Evolutionary conservation across 108 stramenopile species (phyloP), one percentile per base, ranked within the genome.

Genomic region (Licmophora abbreviata): DNA sequence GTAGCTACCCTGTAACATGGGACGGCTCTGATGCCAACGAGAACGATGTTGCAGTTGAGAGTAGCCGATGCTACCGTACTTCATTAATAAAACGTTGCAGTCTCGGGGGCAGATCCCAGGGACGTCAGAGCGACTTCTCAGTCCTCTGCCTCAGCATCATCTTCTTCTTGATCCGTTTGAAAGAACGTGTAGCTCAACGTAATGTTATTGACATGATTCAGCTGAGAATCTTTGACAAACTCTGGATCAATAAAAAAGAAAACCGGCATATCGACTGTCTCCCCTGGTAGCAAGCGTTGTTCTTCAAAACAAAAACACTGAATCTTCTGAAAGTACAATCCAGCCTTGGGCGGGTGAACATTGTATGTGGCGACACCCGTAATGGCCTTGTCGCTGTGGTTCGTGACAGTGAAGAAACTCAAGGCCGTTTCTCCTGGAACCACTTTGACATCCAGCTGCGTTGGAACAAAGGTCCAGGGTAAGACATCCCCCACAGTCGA

Each of bases 251-350:
- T 86, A 59, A 96, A 98, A 76, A 98, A 99, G 58, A 99, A 96
- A 5, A 99, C 95, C 7, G 95, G 97, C 96, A 97, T 96, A 54
- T 99, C 99, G 44, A 98, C 95, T 30, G 95, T 97, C 68, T 99
- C 99, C 5, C 90, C 88, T 2, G 95, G 91, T 7, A 92, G 52
- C 9, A 99, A 59, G 12, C 99, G 73, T 59, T 99, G 99, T 74
- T 99, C 97, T 65, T 99, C 99, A 63, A 99, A 99, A 67, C 99
- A 99, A 75, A 99, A 99, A 53, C 99, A 99, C 66, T 99, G 97
- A 61, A 99, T 98, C 63, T 99, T 99, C 61, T 97, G 96, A 69
- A 99, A 99, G 73, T 99, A 96, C 38, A 97, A 62, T 5, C 99
- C 99, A 22, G 92, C 83, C 50, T 85, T 83, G 28, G 92, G 89